Evolutionary conservation across 208 protist genomes (phyloP).

Genomic region (Trypanosoma boissoni): DNA sequence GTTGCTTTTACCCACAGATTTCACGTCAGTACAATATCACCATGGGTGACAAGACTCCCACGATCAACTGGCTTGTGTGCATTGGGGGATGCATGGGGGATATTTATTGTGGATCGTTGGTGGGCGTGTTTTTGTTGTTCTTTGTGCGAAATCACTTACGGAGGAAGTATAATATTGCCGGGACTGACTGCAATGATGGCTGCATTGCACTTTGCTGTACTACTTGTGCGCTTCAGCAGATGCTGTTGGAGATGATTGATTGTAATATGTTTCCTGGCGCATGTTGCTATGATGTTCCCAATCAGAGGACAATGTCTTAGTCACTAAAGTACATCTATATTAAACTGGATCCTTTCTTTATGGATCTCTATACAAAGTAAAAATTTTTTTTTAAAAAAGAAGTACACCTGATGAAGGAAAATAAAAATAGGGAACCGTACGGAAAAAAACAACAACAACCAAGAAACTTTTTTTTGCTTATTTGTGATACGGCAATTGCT

Average conservation of each 20-base stretch:
- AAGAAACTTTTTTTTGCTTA: too few species aligned
- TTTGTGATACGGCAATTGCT: too few species aligned
- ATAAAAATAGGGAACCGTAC: too few species aligned
- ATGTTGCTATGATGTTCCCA: too few species aligned
- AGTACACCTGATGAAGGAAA: too few species aligned
- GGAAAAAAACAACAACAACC: too few species aligned
- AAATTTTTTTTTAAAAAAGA: too few species aligned
- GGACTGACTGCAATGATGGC: slow-evolving; percentile 15
- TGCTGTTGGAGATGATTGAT: slow-evolving; percentile 55
- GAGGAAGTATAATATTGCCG: slow-evolving; percentile 23
- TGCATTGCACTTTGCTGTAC: slow-evolving; percentile 30
- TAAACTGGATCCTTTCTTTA: too few species aligned
- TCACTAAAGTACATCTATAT: too few species aligned
- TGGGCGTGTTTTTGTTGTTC: background rate
- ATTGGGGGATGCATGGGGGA: too few species aligned
- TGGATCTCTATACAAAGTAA: too few species aligned
- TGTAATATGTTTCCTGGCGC: slow-evolving; percentile 63
- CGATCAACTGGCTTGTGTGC: background rate
- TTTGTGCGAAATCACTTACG: slow-evolving; percentile 18
- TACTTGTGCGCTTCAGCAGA: slow-evolving; percentile 41
- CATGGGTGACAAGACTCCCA: background rate
- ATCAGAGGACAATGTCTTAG: too few species aligned
- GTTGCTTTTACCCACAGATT: background rate
- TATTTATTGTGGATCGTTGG: slow-evolving; percentile 14
- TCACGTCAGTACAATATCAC: background rate